Evolutionary conservation across 192 early-diverging fungal species (phyloP).

Genomic region (Glomus cerebriforme): DNA sequence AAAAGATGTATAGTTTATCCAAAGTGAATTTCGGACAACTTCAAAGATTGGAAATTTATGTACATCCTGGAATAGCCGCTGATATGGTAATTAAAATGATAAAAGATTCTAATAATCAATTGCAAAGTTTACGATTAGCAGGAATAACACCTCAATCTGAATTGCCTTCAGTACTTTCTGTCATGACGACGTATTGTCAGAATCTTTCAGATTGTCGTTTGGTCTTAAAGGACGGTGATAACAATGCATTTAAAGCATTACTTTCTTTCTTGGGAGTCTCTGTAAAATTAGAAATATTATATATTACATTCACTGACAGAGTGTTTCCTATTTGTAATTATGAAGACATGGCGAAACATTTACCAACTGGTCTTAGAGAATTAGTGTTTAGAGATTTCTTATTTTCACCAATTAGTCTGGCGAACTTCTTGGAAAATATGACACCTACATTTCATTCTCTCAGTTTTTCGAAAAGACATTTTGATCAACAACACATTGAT

Average conservation of each 20-base stretch:
- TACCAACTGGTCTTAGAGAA: background rate
- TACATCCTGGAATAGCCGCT: background rate
- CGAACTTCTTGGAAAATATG: background rate
- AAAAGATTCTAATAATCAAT: conserved; percentile 7
- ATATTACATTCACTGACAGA: conserved; percentile 4
- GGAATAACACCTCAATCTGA: conserved; percentile 11
- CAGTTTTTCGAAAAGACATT: conserved; percentile 9
- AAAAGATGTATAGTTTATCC: background rate
- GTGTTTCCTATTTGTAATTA: conserved; percentile 7
- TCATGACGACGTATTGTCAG: conserved; percentile 3
- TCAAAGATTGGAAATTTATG: conserved; percentile 3
- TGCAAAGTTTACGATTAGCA: conserved; percentile 9
- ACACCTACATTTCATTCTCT: background rate
- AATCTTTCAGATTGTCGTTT: background rate
- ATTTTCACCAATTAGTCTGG: background rate
- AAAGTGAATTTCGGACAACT: background rate
- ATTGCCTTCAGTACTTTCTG: background rate
- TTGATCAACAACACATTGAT: background rate
- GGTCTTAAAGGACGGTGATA: background rate
- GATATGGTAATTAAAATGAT: conserved; percentile 16
- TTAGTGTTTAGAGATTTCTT: background rate
- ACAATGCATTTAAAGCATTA: background rate
- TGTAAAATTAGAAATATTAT: background rate
- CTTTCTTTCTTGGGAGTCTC: background rate
- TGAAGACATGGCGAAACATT: conserved; percentile 3